phyloP scores from a whole-genome alignment of 768 basidiomycete genomes.

The Trametopsis cervina region DNA sequence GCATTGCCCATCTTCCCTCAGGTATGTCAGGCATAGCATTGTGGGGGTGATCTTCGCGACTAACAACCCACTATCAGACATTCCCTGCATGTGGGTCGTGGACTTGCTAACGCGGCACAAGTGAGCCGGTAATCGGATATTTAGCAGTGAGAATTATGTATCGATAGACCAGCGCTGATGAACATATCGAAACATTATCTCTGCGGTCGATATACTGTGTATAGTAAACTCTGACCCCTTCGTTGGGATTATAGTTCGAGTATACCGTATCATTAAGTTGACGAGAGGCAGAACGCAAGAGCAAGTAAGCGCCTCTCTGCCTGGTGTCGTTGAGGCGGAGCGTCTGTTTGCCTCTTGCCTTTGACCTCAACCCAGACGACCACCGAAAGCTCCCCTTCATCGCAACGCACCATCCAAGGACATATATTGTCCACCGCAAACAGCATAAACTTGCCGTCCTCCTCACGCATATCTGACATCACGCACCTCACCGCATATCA shows the following conservation, averaged over 20 bases:
- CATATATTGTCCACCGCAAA: not conserved
- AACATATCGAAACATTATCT: no score
- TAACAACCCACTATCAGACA: no score
- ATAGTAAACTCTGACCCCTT: no score
- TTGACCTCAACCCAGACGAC: not conserved
- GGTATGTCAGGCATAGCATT: slow-evolving; percentile 6
- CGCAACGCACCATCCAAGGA: not conserved
- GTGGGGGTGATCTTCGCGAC: not conserved
- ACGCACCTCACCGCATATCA: not conserved
- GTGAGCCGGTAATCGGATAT: no score
- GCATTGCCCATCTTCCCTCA: slow-evolving; percentile 18
- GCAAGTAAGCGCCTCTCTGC: not conserved
- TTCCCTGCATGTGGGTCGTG: slow-evolving; percentile 19
- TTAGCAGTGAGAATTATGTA: no score
- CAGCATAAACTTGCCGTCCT: not conserved
- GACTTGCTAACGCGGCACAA: slow-evolving; percentile 19
- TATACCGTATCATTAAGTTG: no score
- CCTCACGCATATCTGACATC: not conserved
- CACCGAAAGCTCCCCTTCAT: not conserved
- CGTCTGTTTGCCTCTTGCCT: not conserved
- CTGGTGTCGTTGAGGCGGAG: not conserved
- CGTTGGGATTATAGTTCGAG: no score
- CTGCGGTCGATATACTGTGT: no score
- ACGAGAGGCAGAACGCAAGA: no score
- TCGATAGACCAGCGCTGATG: no score